Evolutionary conservation across 2,329 filamentous ascomycete genomes (phyloP).

Genomic region (Calonectria crousiana): DNA sequence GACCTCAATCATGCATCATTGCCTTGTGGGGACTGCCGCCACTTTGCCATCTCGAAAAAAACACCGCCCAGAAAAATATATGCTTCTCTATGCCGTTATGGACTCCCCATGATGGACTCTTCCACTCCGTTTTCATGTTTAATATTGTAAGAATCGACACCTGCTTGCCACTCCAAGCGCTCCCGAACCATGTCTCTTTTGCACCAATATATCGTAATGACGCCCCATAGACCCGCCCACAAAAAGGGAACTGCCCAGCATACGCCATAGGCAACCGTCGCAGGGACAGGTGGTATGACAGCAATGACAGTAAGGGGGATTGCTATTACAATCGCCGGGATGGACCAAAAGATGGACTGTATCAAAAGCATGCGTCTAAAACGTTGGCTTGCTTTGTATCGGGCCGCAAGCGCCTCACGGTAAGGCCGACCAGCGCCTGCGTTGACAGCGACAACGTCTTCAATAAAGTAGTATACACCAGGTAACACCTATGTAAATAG

Average conservation of each 20-base stretch:
- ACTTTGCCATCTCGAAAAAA: neutral
- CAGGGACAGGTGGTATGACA: slow-evolving; percentile 50
- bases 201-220: slow-evolving; percentile 52
- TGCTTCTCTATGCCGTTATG: slow-evolving; percentile 26
- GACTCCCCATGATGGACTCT: slow-evolving; percentile 4
- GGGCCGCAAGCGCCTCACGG: slow-evolving; percentile 55
- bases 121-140: neutral
- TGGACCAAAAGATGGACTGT: slow-evolving; percentile 56
- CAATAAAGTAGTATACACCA: slow-evolving; percentile 73
- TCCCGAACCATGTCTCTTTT: slow-evolving; percentile 53
- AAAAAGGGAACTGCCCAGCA: slow-evolving; percentile 56
- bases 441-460: slow-evolving; percentile 77
- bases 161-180: slow-evolving; percentile 52
- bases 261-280: slow-evolving; percentile 52
- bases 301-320: slow-evolving; percentile 52
- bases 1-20: slow-evolving; percentile 12
- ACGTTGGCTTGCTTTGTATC: slow-evolving; percentile 56
- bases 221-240: slow-evolving; percentile 51
- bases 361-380: slow-evolving; percentile 56
- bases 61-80: neutral
- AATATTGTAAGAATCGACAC: slow-evolving; percentile 36
- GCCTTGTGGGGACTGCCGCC: neutral
- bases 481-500: slow-evolving; percentile 61
- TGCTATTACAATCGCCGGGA: slow-evolving; percentile 53
- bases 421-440: slow-evolving; percentile 65